Evolutionary conservation across 1,284 basidiomycete species (phyloP), one percentile per base, ranked within the genome.

Genomic region (Ustilago vetiveriae): DNA sequence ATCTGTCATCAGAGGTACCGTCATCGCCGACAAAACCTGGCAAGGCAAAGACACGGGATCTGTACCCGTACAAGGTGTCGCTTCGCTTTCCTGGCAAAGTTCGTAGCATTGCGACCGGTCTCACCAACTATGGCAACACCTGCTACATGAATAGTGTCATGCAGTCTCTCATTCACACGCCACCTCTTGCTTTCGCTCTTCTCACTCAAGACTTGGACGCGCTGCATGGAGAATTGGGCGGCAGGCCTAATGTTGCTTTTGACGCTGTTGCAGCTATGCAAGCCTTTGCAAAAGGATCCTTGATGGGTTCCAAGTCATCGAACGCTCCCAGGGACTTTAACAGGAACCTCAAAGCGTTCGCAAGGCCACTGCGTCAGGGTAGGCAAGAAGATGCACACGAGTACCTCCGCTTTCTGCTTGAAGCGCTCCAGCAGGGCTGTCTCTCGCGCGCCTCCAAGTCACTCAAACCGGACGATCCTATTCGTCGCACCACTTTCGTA

Each of bases 381-480:
- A 85, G 93, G 66, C 96, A 99, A 83, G 96, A 99, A 82, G 96
- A 99, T 82, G 90, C 95, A 4, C 96, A 99, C 82, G 96, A 99
- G 83, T 98, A 98, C 79, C 87, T 99, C 48, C 89, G 96, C 26
- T 96, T 97, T 82, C 89, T 91, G 22, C 89, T 98, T 32, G 96
- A 99, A 77, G 90, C 90, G 23, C 83, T 97, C 51, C 94, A 97
- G 83, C 91, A 90, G 77, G 88, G 90, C 9, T 92, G 90, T 80
- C 84, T 95, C 49, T 86, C 87, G 39, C 90, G 89, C 21, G 83
- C 87, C 47, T 85, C 90, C 55, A 87, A 88, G 90, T 92, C 80
- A 74, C 88, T 85, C 48, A 65, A 55, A 37, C 69, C 70, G 0
- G 46, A 76, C 57, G 56, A 72, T 40, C 56, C 90, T 73, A 76